Base-by-base conservation (phyloP, 2,329 filamentous ascomycete genomes). In the Escovopsis sp. region DNA sequence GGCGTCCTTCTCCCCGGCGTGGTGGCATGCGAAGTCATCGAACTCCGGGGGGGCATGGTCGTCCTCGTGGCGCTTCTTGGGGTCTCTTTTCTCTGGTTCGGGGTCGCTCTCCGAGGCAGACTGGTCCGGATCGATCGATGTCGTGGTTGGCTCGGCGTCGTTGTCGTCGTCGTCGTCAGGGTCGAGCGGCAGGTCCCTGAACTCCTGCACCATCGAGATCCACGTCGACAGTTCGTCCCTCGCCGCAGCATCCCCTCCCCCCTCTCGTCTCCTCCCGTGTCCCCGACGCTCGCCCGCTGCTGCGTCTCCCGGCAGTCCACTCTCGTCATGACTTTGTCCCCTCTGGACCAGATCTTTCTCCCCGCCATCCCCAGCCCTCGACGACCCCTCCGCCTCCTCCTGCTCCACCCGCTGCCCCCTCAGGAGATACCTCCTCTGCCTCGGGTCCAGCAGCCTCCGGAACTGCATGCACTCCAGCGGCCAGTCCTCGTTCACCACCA, bases 401-500 rank as follows among this genome's bases (percentile, higher is more conserved):
- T 37, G 33, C 6, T 8, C 25, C 11, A 36, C 9, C 15, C 35
- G 53, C 46, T 62, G 65, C 35, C 71, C 84, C 40, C 53, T 55
- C 24, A 83, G 67, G 44, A 56, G 61, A 52, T 85, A 91, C 37
- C 72, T 71, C 24, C 58, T 57, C 49, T 79, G 74, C 3, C 61
- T 60, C 5, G 72, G 67, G 47, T 83, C 75, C 13, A 84, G 58
- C 1, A 86, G 47, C 1, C 61, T 59, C 6, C 67, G 64, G 47
- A 74, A 77, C 31, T 63, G 61, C 32, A 84, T 70, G 48, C 81
- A 87, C 43, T 87, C 81, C 2, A 80, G 62, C 0, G 79, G 74
- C 50, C 81, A 89, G 0, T 67, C 63, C 39, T 84, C 79, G 43
- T 78, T 81, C 10, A 87, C 78, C 3, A 94, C 50, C n/a, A 25